These are phyloP conservation scores for Xylaria sp. DNA, from an alignment of 2,329 filamentous ascomycete genomes.

Conservation along the genomic window DNA sequence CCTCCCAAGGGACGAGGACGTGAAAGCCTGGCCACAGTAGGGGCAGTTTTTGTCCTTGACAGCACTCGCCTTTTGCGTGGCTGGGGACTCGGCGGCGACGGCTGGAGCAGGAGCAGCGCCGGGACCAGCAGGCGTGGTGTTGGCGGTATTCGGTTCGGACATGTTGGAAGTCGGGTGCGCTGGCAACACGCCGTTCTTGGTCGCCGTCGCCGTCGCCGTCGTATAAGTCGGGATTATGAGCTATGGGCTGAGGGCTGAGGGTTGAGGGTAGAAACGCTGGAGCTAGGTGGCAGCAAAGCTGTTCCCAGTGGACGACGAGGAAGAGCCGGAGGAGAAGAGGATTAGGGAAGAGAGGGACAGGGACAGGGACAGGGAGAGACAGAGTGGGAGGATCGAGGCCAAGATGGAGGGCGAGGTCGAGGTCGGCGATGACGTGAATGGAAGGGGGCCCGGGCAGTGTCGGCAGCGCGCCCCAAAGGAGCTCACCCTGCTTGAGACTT, in stretches of 20 bases:
- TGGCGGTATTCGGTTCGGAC: slow-evolving; percentile 31
- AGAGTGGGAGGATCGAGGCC: background rate
- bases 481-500: slow-evolving; percentile 36
- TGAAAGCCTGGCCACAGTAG: slow-evolving; percentile 90
- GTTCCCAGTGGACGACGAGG: background rate
- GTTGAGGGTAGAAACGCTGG: background rate
- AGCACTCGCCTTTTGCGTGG: slow-evolving; percentile 59
- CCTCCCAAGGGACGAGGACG: slow-evolving; percentile 90
- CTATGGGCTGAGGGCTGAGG: background rate
- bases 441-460: slow-evolving; percentile 14
- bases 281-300: background rate
- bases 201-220: slow-evolving; percentile 27
- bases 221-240: slow-evolving; percentile 2
- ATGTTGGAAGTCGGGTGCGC: slow-evolving; percentile 19
- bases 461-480: slow-evolving; percentile 39
- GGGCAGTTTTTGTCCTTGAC: slow-evolving; percentile 88
- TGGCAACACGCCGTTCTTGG: background rate
- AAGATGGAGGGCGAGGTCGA: background rate
- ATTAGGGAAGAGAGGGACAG: background rate
- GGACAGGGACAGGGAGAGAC: background rate
- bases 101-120: slow-evolving; percentile 21
- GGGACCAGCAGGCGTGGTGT: background rate
- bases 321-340: background rate
- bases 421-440: slow-evolving; percentile 9
- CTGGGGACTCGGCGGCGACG: slow-evolving; percentile 49